Conservation (phyloP, 2,329 filamentous ascomycete species). For the Neonectria hederae region DNA sequence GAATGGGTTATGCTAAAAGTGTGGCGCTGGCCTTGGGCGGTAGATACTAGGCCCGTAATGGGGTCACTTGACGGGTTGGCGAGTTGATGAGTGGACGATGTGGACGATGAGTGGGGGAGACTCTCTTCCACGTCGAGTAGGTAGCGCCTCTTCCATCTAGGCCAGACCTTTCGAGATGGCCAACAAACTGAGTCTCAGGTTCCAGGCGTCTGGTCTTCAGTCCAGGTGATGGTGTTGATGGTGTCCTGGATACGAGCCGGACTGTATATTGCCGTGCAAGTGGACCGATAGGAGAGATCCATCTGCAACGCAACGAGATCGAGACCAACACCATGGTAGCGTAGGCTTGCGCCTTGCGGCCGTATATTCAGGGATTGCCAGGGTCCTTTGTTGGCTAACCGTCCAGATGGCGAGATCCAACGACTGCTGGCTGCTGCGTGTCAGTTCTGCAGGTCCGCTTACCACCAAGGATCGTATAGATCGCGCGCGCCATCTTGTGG, state of each 20-base stretch:
- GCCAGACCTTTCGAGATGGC: not conserved
- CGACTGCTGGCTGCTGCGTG: constrained; percentile 35
- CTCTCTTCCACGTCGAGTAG: constrained; percentile 25
- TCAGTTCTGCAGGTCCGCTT: constrained; percentile 39
- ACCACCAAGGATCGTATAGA: constrained; percentile 21
- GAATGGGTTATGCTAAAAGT: constrained; percentile 24
- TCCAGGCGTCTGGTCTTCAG: not conserved
- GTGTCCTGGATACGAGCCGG: constrained; percentile 29
- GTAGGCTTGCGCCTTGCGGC: constrained; percentile 20
- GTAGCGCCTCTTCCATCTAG: constrained; percentile 23
- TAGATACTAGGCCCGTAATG: constrained; percentile 18
- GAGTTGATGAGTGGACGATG: not conserved
- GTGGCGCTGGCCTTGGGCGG: constrained; percentile 33
- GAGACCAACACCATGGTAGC: constrained; percentile 32
- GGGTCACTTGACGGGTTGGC: constrained; percentile 39
- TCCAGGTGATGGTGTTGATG: not conserved
- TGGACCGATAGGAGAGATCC: constrained; percentile 25
- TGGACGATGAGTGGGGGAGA: constrained; percentile 18
- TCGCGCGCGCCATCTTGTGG: constrained; percentile 13
- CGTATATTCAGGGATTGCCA: constrained; percentile 36
- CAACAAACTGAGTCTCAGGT: not conserved
- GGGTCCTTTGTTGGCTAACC: constrained; percentile 36
- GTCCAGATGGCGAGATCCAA: constrained; percentile 30
- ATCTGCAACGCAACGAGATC: constrained; percentile 31
- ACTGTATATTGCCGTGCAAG: constrained; percentile 16